Base-by-base conservation (phyloP, 768 basidiomycete genomes). In the Tulasnella sp. region DNA sequence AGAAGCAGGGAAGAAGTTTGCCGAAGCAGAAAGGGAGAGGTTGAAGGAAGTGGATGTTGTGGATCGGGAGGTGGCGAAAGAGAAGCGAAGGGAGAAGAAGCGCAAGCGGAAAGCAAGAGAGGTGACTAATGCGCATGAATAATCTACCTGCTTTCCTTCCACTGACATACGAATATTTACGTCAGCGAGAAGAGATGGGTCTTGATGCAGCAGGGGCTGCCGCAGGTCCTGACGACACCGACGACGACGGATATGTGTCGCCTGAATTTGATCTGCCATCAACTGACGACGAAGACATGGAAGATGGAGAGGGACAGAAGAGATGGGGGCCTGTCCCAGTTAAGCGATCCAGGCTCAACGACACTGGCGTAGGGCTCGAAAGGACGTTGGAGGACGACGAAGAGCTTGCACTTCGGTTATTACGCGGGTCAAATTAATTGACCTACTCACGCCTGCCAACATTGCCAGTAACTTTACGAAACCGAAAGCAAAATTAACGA, bases 41-140 rank as follows among this genome's bases (percentile, higher is more conserved):
- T 86, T 98, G 87, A 86, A 85, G 79, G 84, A 86, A 14, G 88
- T 87, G 34, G 94, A 97, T 81, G 85, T 89, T 67, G 75, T 84
- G 67, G 97, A 99, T 84, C 92, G 92, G 83, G 88, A 88, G 77
- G 89, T 93, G 79, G 95, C 93, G 7, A 91, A 87, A 82, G 93
- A 92, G 81, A 96, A 95, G 87, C 92, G 91, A 84, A 84, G 87
- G 78, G 96, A 97, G 82, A 96, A 93, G 87, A 97, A 97, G 85
- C 85, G 93, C 78, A 97, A 96, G 84, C 85, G 93, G 81, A 97
- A 96, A 84, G 91, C 94, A 75, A 86, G 88, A 45, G 92, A 93
- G 81, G 83, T 74, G 86, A 82, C 80, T 72, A 15, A 39, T 6
- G 36, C 36, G 3, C 40, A 31, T 39, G 58, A 19, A 19, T 34